Conservation (phyloP, 345 rosid species). For the Syzygium aqueum region DNA sequence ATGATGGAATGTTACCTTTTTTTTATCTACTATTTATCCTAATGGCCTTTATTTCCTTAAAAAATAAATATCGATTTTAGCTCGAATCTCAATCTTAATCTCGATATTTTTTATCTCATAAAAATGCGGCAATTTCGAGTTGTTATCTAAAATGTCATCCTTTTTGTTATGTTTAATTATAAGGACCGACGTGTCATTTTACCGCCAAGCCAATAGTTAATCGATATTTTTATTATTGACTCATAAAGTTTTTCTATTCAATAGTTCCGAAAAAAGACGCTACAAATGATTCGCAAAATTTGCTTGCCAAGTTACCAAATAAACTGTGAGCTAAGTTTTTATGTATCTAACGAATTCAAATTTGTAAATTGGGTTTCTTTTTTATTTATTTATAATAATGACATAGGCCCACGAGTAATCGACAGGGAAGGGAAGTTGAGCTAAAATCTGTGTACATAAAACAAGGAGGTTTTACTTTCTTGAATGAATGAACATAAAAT, state of each 20-base stretch:
- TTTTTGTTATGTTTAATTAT: background rate
- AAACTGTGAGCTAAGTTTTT: background rate
- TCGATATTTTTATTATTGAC: background rate
- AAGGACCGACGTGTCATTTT: fast-evolving
- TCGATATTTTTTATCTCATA: background rate
- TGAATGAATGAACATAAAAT: too few species aligned
- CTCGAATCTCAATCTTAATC: background rate
- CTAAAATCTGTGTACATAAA: background rate
- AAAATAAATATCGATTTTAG: background rate
- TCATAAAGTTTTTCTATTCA: background rate
- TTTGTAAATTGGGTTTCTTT: background rate
- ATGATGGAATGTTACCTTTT: background rate
- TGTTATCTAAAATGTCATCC: background rate
- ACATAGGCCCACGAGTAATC: background rate
- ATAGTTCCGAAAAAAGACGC: background rate
- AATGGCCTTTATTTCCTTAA: background rate
- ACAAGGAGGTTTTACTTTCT: too few species aligned
- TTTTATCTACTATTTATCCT: background rate
- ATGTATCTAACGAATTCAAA: background rate
- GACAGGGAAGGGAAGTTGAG: background rate
- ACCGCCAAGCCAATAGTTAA: background rate
- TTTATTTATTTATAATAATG: background rate
- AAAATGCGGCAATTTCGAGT: background rate
- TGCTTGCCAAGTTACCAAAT: background rate
- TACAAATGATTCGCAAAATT: background rate